A percentile compares a stretch with the other conserved stretches of the same genome.
These are phyloP conservation scores for Gossypium armourianum DNA, from an alignment of 441 rosid genomes.

Conservation along the genomic window DNA sequence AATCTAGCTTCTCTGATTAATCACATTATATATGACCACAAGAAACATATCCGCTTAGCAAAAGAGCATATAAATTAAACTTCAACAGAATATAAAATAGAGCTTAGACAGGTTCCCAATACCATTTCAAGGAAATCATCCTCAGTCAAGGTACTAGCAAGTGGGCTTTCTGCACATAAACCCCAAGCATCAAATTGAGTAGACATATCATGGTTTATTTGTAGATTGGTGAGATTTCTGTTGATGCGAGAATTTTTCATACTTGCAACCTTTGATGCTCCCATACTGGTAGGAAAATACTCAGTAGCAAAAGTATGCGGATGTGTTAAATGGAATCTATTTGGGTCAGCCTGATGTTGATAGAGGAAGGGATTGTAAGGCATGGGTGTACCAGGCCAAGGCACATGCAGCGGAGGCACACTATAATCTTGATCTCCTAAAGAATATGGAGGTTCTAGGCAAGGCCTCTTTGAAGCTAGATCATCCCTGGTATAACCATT, in stretches of 20 bases:
- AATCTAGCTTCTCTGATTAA: constrained; percentile 8
- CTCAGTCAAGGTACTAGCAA: constrained; percentile 60
- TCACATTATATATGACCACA: neutral
- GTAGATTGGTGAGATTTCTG: constrained; percentile 28
- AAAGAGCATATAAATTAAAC: constrained; percentile 17
- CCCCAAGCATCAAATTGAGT: constrained; percentile 58
- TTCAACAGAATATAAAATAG: constrained; percentile 11
- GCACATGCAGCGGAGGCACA: constrained; percentile 27
- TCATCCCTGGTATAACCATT: constrained; percentile 38
- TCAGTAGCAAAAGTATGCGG: constrained; percentile 33
- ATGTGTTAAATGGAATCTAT: constrained; percentile 39
- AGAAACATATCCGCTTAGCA: constrained; percentile 5
- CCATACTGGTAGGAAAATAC: constrained; percentile 26
- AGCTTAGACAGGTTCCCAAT: constrained; percentile 26
- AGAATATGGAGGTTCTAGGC: constrained; percentile 41
- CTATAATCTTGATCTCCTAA: constrained; percentile 45
- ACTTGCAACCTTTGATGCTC: constrained; percentile 33
- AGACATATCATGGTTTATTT: constrained; percentile 32
- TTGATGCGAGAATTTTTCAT: constrained; percentile 20
- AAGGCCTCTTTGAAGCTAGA: constrained; percentile 40
- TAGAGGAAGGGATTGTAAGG: constrained; percentile 39
- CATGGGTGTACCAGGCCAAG: constrained; percentile 45
- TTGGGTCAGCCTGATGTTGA: constrained; percentile 49
- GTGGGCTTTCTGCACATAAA: constrained; percentile 69
- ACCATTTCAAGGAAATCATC: constrained; percentile 94